A percentile compares a stretch with the other conserved stretches of the same genome.
These are phyloP conservation scores for Boletus eberwhitei DNA, from an alignment of 768 basidiomycete genomes.

Conservation along the genomic window DNA sequence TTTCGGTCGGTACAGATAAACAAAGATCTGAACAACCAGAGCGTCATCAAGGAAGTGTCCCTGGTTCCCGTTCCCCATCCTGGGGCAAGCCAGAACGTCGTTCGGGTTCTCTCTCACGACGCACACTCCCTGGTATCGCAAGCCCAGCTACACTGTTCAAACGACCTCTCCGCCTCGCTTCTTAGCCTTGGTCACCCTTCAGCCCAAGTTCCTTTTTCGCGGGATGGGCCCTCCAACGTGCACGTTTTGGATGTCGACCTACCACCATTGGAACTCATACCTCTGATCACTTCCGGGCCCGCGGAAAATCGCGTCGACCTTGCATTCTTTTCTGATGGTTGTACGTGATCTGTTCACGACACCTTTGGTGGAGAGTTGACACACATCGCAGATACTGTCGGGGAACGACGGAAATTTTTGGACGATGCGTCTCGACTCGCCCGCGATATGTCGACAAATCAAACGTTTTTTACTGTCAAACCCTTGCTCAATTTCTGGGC, in stretches of 20 bases:
- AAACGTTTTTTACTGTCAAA: constrained; percentile 73
- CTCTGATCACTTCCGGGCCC: constrained; percentile 59
- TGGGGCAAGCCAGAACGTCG: constrained; percentile 3
- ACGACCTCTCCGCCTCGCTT: constrained; percentile 16
- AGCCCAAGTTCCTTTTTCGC: constrained; percentile 12
- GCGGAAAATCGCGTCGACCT: constrained; percentile 67
- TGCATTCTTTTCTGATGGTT: constrained; percentile 77
- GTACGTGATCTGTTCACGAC: constrained; percentile 39
- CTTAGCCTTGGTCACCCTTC: background rate
- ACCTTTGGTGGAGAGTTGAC: background rate
- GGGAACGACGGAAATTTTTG: constrained; percentile 62
- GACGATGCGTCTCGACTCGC: constrained; percentile 65
- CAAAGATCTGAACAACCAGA: constrained; percentile 15
- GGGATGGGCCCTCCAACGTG: background rate
- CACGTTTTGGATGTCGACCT: constrained; percentile 10
- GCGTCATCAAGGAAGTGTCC: constrained; percentile 10
- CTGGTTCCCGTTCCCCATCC: constrained; percentile 11
- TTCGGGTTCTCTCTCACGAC: constrained; percentile 23
- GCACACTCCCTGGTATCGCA: constrained; percentile 9
- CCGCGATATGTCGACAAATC: constrained; percentile 64
- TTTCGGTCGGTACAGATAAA: constrained; percentile 18
- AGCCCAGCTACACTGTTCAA: constrained; percentile 23
- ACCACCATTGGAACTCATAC: constrained; percentile 52
- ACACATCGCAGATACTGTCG: constrained; percentile 42
- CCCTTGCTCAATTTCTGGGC: constrained; percentile 82